A percentile compares a stretch with the other conserved stretches of the same genome.
phyloP scores from a whole-genome alignment of 805 yeast genomes.

The Pichia rugopelliculosa region DNA sequence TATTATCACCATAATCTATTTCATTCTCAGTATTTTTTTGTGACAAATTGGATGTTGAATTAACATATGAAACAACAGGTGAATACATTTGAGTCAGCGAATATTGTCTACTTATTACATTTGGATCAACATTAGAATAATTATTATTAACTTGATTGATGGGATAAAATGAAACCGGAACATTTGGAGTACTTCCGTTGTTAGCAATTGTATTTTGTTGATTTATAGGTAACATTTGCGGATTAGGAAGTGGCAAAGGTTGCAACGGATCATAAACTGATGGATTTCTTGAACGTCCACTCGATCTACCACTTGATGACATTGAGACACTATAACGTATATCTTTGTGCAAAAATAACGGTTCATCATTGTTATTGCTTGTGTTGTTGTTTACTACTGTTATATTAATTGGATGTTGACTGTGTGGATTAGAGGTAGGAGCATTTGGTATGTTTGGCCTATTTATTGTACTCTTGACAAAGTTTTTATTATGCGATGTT shows the following conservation, averaged over 20 bases:
- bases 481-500: background rate
- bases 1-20: background rate
- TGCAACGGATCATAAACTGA: constrained; percentile 34
- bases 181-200: background rate
- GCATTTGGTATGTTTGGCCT: background rate
- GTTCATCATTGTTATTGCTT: constrained; percentile 10
- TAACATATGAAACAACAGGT: background rate
- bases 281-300: constrained; percentile 28
- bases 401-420: constrained; percentile 4
- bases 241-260: constrained; percentile 14
- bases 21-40: background rate
- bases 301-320: constrained; percentile 7
- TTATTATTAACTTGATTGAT: background rate
- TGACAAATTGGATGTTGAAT: background rate
- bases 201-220: background rate
- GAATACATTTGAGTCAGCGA: constrained; percentile 8
- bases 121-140: constrained; percentile 1
- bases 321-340: constrained; percentile 25
- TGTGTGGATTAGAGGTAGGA: constrained; percentile 9
- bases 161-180: background rate
- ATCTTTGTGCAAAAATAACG: constrained; percentile 26
- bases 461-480: background rate
- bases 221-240: background rate
- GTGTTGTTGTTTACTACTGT: background rate
- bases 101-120: constrained; percentile 4